phyloP scores from a whole-genome alignment of 192 early-diverging fungal species.

The Mortierella alpina region DNA sequence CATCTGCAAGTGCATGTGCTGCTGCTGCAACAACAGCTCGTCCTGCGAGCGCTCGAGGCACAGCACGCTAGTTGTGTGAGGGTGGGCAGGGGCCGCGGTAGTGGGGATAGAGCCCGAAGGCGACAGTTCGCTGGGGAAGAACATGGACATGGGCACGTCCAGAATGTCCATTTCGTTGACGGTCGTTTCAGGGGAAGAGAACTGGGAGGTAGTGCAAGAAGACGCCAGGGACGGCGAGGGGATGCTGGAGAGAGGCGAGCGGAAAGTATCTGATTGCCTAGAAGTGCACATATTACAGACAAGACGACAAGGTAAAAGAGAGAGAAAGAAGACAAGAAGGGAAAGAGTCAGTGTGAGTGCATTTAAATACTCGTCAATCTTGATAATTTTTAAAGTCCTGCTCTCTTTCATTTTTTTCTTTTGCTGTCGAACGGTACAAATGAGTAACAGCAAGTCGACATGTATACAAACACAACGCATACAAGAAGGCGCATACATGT shows the following conservation, averaged over 20 bases:
- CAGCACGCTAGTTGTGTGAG: conserved; percentile 5
- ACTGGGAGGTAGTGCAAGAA: conserved; percentile 33
- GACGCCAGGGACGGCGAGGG: not conserved
- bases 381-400: too few relatives aligned
- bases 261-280: conserved; percentile 11
- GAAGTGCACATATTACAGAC: not conserved
- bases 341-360: too few relatives aligned
- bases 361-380: too few relatives aligned
- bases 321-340: too few relatives aligned
- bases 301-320: too few relatives aligned
- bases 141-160: conserved; percentile 46
- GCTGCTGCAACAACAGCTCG: conserved; percentile 12
- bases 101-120: conserved; percentile 10
- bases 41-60: conserved; percentile 8
- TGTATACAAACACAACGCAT: too few relatives aligned
- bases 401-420: too few relatives aligned
- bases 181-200: conserved; percentile 15
- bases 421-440: too few relatives aligned
- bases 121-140: conserved; percentile 24
- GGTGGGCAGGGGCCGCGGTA: not conserved
- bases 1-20: conserved; percentile 19
- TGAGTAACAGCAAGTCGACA: too few relatives aligned
- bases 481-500: too few relatives aligned
- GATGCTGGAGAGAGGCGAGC: conserved; percentile 15
- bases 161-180: conserved; percentile 31